Evolutionary conservation across 139 green algal genomes (phyloP).

Genomic region (Prasinococcaceae sp.): DNA sequence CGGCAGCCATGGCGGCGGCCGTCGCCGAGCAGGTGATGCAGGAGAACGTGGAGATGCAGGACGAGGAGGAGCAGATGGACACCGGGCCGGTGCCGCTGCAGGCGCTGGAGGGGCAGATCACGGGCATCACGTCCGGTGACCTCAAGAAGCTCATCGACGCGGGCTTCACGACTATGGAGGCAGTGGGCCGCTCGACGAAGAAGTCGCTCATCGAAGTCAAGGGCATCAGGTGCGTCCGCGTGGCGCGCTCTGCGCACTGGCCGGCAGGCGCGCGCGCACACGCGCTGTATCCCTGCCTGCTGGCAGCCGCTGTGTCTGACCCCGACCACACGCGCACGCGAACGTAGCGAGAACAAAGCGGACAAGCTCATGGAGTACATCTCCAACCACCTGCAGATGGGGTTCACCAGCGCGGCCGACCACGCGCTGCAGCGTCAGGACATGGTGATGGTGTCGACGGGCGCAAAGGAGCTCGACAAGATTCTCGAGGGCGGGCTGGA

Average conservation of each 20-base stretch:
- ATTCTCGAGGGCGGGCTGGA: constrained; percentile 94
- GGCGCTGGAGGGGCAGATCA: constrained; percentile 3
- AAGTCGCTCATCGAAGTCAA: constrained; percentile 79
- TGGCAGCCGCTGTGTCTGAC: no score
- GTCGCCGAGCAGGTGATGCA: neutral
- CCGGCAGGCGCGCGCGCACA: no score
- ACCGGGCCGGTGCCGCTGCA: constrained; percentile 12
- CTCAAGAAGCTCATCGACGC: constrained; percentile 91
- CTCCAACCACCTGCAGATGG: constrained; percentile 74
- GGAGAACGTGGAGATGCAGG: constrained; percentile 7
- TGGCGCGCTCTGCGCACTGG: neutral
- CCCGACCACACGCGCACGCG: neutral
- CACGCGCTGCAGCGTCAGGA: constrained; percentile 59
- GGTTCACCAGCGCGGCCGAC: constrained; percentile 83
- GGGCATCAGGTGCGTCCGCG: constrained; percentile 45
- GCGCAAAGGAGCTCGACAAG: constrained; percentile 72
- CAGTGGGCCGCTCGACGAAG: constrained; percentile 62
- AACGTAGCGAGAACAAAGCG: constrained; percentile 69
- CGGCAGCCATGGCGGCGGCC: neutral
- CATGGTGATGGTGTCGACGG: constrained; percentile 76
- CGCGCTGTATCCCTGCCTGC: no score
- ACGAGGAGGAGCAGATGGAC: constrained; percentile 14
- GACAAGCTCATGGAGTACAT: constrained; percentile 62
- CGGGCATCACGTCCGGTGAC: constrained; percentile 48
- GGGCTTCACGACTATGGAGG: constrained; percentile 62